Evolutionary conservation across 805 yeast species (phyloP), one percentile per base, ranked within the genome.

Genomic region (Kazachstania kunashirensis): DNA sequence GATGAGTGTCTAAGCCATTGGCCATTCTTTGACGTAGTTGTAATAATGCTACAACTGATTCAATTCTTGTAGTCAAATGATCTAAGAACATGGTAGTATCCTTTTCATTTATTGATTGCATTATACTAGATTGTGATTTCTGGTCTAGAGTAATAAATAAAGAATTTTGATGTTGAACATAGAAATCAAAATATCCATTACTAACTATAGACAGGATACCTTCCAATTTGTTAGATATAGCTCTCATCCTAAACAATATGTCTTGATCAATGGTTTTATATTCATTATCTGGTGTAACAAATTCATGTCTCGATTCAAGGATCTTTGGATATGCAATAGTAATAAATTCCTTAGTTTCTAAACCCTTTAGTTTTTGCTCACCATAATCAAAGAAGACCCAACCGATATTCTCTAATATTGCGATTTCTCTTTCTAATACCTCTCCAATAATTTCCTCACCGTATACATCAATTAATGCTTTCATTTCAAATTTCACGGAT

Each of bases 321-420:
- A 67, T 65, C 38, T 67, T 65, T 2, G 97, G 94, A 62, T 79
- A 88, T 0, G 77, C 74, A 32, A 85, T 66, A 17, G 94, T 83
- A 12, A 92, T 79, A 26, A 71, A 70, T 57, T 92, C 98, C 2
- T 95, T 95, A 24, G 86, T 79, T 69, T 92, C 98, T 13, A 92
- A 69, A 14, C 98, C 98, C 57, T 92, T 92, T 52, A 92, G 68
- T 57, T 88, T 86, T 53, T 75, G 78, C 52, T 86, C 95, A 17
- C 98, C 98, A 35, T 84, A 61, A 31, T 74, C 77, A 43, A 71
- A 71, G 41, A 76, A 70, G 11, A 62, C 68, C 69, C 79, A 80
- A 0, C 94, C 95, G 36, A 77, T 70, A 34, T 73, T 77, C 27
- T 75, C 75, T 31, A 89, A 59, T 46, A 77, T 69, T 3, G 62